Conservation (phyloP, 176 grass and related monocot species). For the Triticum urartu region DNA sequence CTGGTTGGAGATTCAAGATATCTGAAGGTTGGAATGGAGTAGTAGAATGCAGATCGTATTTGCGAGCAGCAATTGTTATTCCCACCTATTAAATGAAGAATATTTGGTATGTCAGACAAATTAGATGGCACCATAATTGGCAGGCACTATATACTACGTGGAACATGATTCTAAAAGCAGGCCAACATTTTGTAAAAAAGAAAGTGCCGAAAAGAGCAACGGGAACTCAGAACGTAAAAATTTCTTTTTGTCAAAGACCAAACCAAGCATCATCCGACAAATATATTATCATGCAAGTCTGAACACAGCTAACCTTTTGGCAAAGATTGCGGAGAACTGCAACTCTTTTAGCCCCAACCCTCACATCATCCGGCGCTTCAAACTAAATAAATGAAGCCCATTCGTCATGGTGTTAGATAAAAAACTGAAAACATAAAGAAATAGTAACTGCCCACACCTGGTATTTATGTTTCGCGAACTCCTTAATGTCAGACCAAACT, state of each 20-base stretch:
- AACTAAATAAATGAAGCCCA: slow-evolving; percentile 53
- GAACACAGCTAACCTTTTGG: slow-evolving; percentile 61
- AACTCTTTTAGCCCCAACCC: slow-evolving; percentile 55
- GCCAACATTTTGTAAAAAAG: neutral
- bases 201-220: neutral
- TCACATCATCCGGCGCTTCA: slow-evolving; percentile 73
- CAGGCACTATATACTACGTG: neutral
- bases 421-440: slow-evolving; percentile 26
- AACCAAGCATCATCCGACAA: neutral
- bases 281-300: neutral
- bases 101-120: neutral
- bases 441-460: slow-evolving; percentile 42
- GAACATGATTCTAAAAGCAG: slow-evolving; percentile 9
- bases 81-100: slow-evolving; percentile 63
- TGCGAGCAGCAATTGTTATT: slow-evolving; percentile 75
- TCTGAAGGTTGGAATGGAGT: slow-evolving; percentile 74
- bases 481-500: slow-evolving; percentile 71
- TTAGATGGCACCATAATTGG: neutral
- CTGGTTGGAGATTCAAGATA: slow-evolving; percentile 90
- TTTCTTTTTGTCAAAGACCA: neutral
- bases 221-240: neutral
- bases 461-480: slow-evolving; percentile 91
- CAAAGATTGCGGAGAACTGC: slow-evolving; percentile 88
- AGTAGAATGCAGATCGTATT: slow-evolving; percentile 67
- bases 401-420: neutral